A percentile compares a stretch with the other conserved stretches of the same genome.
Conservation (phyloP, 2,329 filamentous ascomycete species). For the Calonectria hongkongensis region DNA sequence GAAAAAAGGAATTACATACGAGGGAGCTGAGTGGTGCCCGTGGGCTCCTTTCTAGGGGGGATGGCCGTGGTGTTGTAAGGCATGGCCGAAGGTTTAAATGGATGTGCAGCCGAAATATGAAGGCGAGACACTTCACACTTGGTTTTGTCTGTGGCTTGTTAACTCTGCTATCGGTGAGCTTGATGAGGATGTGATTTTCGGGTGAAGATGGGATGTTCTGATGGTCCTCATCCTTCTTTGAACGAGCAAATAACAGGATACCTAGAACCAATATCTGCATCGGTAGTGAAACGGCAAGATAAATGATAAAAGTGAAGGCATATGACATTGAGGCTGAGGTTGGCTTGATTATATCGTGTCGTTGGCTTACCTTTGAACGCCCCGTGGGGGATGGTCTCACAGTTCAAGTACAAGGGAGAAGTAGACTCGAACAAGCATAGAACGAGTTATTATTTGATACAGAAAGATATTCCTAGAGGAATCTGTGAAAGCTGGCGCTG, state of each 20-base stretch:
- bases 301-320: neutral
- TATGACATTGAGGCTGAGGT: neutral
- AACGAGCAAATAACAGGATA: neutral
- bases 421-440: neutral
- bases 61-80: constrained; percentile 93
- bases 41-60: constrained; percentile 86
- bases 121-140: constrained; percentile 15
- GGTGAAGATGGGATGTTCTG: neutral
- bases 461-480: neutral
- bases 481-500: neutral
- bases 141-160: neutral
- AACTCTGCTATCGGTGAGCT: neutral
- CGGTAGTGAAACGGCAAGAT: neutral
- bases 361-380: constrained; percentile 23
- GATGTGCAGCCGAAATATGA: no score
- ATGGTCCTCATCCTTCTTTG: neutral
- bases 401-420: neutral
- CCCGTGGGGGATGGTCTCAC: neutral
- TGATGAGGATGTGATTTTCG: neutral
- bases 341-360: neutral
- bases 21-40: constrained; percentile 89
- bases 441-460: constrained; percentile 1
- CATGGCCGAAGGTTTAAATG: constrained; percentile 71
- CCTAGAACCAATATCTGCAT: no score
- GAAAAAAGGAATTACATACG: constrained; percentile 72